Evolutionary conservation across 768 basidiomycete species (phyloP).

Genomic region (Mycena albidolilacea): DNA sequence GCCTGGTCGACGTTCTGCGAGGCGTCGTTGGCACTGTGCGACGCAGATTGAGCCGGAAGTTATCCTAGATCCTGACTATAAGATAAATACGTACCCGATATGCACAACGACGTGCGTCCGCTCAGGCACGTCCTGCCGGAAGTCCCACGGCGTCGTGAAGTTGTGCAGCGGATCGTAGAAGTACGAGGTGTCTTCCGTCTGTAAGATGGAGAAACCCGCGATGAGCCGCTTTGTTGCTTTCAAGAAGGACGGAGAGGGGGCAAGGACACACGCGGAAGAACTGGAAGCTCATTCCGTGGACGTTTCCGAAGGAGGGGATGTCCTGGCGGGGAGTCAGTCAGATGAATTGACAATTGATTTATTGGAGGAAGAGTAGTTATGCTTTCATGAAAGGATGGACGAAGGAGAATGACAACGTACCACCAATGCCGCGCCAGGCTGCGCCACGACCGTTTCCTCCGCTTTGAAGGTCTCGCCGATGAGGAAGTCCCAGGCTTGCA

Average conservation of each 20-base stretch:
- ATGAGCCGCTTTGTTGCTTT: too few relatives aligned
- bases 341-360: too few relatives aligned
- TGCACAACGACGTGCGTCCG: conserved; percentile 69
- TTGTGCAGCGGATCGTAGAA: conserved; percentile 68
- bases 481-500: conserved; percentile 70
- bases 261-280: conserved; percentile 58
- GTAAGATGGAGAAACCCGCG: too few relatives aligned
- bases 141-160: conserved; percentile 72
- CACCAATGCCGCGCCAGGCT: conserved; percentile 66
- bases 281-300: conserved; percentile 64
- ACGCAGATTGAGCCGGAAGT: background rate
- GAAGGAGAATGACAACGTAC: conserved; percentile 41
- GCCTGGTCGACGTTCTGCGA: conserved; percentile 62
- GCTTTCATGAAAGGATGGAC: too few relatives aligned
- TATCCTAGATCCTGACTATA: background rate
- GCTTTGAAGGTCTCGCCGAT: conserved; percentile 65
- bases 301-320: conserved; percentile 64
- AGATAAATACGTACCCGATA: conserved; percentile 57
- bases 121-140: conserved; percentile 59
- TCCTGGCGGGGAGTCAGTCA: conserved; percentile 48
- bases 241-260: too few relatives aligned
- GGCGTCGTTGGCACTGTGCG: conserved; percentile 66
- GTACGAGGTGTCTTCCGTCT: conserved; percentile 43
- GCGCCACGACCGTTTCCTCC: conserved; percentile 66
- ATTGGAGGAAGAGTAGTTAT: too few relatives aligned